phyloP scores from a whole-genome alignment of 1,284 basidiomycete species.

The Irpex sp. region DNA sequence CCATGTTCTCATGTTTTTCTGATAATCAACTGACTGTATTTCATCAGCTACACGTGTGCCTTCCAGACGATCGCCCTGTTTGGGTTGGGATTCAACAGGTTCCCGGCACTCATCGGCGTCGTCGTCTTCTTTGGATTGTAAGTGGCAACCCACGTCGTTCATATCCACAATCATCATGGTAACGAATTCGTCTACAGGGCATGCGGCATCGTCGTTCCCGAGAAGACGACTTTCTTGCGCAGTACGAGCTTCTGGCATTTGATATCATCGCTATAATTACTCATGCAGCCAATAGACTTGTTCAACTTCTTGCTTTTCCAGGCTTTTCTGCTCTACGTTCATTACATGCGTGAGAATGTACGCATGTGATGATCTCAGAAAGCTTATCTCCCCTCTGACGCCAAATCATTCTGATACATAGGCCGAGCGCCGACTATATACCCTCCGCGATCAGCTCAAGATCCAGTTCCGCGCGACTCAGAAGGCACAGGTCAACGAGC shows the following conservation, averaged over 20 bases:
- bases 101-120: slow-evolving; percentile 63
- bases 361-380: background rate
- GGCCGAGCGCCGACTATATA: slow-evolving; percentile 59
- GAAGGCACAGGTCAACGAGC: slow-evolving; percentile 83
- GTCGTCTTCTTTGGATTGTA: slow-evolving; percentile 57
- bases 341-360: slow-evolving; percentile 50
- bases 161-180: background rate
- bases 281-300: slow-evolving; percentile 36
- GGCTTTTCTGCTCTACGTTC: slow-evolving; percentile 52
- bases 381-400: slow-evolving; percentile 1
- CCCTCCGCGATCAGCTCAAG: slow-evolving; percentile 71
- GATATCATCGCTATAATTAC: background rate
- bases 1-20: background rate
- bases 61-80: slow-evolving; percentile 78
- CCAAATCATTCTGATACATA: slow-evolving; percentile 19
- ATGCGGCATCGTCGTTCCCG: slow-evolving; percentile 52
- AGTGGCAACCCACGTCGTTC: slow-evolving; percentile 20
- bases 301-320: slow-evolving; percentile 71
- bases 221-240: slow-evolving; percentile 45
- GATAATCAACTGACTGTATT: background rate
- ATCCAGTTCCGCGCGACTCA: slow-evolving; percentile 76
- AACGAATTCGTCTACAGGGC: slow-evolving; percentile 31
- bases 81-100: slow-evolving; percentile 67
- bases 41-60: slow-evolving; percentile 47
- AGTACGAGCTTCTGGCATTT: slow-evolving; percentile 37